phyloP scores from a whole-genome alignment of 257 asterid species.

The Lithospermum erythrorhizon region DNA sequence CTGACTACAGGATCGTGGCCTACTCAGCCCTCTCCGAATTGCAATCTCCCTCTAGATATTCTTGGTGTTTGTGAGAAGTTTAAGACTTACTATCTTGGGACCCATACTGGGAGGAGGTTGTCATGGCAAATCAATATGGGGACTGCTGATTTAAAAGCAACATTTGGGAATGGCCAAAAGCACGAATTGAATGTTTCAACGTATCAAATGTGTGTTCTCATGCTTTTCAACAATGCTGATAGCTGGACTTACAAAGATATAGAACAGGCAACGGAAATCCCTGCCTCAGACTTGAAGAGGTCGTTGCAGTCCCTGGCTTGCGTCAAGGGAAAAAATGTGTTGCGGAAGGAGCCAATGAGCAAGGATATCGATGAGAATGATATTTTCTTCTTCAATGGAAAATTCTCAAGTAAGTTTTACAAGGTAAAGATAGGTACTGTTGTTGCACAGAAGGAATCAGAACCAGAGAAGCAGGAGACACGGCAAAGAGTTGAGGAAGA shows the following conservation, averaged over 20 bases:
- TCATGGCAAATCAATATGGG: conserved; percentile 30
- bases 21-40: conserved; percentile 17
- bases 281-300: conserved; percentile 22
- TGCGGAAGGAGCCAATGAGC: conserved; percentile 29
- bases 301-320: conserved; percentile 26
- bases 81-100: conserved; percentile 20
- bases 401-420: conserved; percentile 18
- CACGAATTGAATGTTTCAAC: conserved; percentile 24
- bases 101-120: conserved; percentile 26
- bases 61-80: conserved; percentile 23
- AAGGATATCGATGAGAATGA: conserved; percentile 21
- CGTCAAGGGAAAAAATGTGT: conserved; percentile 26
- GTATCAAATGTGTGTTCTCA: conserved; percentile 28
- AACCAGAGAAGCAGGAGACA: conserved; percentile 25
- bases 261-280: conserved; percentile 24
- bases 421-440: conserved; percentile 22
- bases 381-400: conserved; percentile 20
- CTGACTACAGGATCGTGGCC: conserved; percentile 30
- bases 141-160: conserved; percentile 25
- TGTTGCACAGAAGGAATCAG: conserved; percentile 25
- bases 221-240: conserved; percentile 21
- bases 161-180: conserved; percentile 23
- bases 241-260: conserved; percentile 21
- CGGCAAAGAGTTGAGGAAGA: conserved; percentile 29
- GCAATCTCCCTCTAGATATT: conserved; percentile 24